Evolutionary conservation across 345 rosid species (phyloP), one percentile per base, ranked within the genome.

Genomic region (Punica granatum): DNA sequence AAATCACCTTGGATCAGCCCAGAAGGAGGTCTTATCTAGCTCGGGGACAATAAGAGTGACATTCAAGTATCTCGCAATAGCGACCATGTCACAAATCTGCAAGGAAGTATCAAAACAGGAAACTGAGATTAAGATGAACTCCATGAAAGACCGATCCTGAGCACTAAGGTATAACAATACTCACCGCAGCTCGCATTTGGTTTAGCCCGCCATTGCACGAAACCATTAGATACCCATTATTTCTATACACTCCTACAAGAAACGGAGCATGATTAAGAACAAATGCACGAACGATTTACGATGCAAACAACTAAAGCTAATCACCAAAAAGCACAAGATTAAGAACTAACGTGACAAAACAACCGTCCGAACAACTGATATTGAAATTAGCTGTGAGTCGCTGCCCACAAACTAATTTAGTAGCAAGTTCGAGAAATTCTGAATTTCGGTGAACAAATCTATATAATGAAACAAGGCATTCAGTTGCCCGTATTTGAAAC

Each of bases 171-270:
- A 26, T 56, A 12, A 28, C 32, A 10, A 30, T 56, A 84, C 90
- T 84, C 72, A 93, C 98, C 6, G 98, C 98, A 61, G 98, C 92
- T 81, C 98, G 82, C 98, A 93, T 93, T 81, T 93, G 98, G 74
- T 93, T 93, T 70, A 93, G 98, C 65, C 98, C 98, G 80, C 98
- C 98, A 79, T 93, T 93, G 78, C 96, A 90, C 15, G 98, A 93
- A 71, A 93, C 90, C 89, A 89, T 80, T 60, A 93, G 86, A 77
- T 93, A 93, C 41, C 98, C 98, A 74, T 93, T 90, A 65, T 89
- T 93, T 77, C 77, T 85, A 56, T 93, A 93, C 28, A 85, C 32
- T 68, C 98, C 98, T 93, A 84, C 60, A 68, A 75, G 65, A n/a
- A 74, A 70, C 34, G 23, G 3, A n/a, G 13, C 14, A n/a, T 10